Evolutionary conservation across 495 filamentous ascomycete genomes (phyloP).

Genomic region (Neurospora sp.): DNA sequence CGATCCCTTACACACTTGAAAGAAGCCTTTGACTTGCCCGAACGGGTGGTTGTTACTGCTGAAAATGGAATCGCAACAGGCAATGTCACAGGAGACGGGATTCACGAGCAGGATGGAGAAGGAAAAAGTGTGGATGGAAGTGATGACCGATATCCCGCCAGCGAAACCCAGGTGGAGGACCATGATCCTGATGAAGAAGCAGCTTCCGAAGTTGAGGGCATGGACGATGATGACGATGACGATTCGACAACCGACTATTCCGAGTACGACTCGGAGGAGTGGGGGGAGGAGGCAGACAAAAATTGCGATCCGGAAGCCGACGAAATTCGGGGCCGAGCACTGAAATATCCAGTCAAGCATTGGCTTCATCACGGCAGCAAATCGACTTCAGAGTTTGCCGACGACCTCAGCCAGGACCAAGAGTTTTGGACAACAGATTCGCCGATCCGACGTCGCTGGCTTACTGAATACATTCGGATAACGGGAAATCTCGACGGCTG

Average conservation of each 20-base stretch:
- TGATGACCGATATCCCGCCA: background rate
- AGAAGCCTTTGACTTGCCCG: constrained; percentile 3
- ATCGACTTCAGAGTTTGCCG: constrained; percentile 27
- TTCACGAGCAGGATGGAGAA: background rate
- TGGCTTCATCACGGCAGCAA: constrained; percentile 30
- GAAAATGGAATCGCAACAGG: background rate
- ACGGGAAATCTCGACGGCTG: constrained; percentile 5
- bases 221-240: background rate
- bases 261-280: background rate
- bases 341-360: constrained; percentile 26
- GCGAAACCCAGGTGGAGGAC: background rate
- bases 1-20: constrained; percentile 26
- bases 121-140: background rate
- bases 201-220: background rate
- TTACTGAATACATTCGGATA: constrained; percentile 22
- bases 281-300: background rate
- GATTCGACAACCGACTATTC: background rate
- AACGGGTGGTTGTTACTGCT: background rate
- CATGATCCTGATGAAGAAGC: background rate
- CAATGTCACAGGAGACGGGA: background rate
- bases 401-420: constrained; percentile 22
- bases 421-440: constrained; percentile 27
- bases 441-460: constrained; percentile 23
- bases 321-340: background rate
- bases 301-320: background rate